These are phyloP conservation scores for Pythium rhizo-oryzae DNA, from an alignment of 352 stramenopile species.

Conservation along the genomic window DNA sequence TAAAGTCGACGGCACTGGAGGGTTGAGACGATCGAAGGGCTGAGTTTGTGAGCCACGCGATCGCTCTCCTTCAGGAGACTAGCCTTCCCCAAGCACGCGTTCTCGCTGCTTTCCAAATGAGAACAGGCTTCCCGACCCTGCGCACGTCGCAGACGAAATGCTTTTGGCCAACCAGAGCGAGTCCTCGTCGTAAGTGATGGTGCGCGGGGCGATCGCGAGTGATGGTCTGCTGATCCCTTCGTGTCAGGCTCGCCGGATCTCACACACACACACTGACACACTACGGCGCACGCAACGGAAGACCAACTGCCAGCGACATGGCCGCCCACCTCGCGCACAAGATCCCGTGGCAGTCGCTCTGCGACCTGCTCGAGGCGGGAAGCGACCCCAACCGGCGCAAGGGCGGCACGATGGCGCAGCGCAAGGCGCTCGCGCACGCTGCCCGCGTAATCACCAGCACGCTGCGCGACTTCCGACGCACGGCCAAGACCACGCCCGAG, in stretches of 20 bases:
- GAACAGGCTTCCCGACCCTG: no score
- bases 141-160: no score
- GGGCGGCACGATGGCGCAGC: not conserved
- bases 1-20: not conserved
- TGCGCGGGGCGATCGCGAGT: no score
- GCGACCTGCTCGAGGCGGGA: not conserved
- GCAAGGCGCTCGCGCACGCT: conserved; percentile 3
- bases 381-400: not conserved
- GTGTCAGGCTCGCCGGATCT: no score
- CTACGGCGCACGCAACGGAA: no score
- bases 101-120: no score
- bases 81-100: not conserved
- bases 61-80: not conserved
- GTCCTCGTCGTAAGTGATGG: no score
- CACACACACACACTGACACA: no score
- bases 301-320: not conserved
- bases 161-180: no score
- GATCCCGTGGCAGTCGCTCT: conserved; percentile 13
- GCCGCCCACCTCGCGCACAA: conserved; percentile 12
- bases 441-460: not conserved
- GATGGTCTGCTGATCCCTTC: no score
- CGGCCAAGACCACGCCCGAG: not conserved
- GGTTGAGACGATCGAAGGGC: not conserved
- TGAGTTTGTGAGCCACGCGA: not conserved
- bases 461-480: not conserved